A percentile compares a stretch with the other conserved stretches of the same genome.
These are phyloP conservation scores for Aureobasidium sp. DNA, from an alignment of 2,329 filamentous ascomycete species.

Conservation along the genomic window DNA sequence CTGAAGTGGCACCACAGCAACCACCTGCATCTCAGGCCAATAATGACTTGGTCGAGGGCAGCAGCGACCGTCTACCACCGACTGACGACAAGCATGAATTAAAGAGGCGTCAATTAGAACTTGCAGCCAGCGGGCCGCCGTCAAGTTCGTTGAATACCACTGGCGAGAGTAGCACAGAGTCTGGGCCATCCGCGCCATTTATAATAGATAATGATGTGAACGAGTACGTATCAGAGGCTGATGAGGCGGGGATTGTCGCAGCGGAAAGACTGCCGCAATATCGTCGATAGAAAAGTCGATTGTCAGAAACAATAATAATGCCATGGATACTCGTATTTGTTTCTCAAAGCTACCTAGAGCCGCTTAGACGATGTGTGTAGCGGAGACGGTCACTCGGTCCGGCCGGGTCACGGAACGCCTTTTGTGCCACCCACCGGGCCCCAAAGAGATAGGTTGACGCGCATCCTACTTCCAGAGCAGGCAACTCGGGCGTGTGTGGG, in stretches of 20 bases:
- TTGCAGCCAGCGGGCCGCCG: constrained; percentile 37
- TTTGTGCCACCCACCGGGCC: no score
- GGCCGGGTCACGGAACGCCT: neutral
- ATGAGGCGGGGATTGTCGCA: neutral
- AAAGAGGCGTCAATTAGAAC: constrained; percentile 43
- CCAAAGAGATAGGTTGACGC: no score
- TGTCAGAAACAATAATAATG: neutral
- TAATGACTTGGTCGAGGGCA: neutral
- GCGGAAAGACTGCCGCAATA: constrained; percentile 15
- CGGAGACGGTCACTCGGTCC: neutral
- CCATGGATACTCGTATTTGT: neutral
- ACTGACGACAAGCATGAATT: constrained; percentile 75
- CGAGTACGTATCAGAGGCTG: neutral
- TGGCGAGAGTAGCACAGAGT: neutral
- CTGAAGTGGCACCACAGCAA: neutral
- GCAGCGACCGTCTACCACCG: constrained; percentile 17
- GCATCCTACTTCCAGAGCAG: no score
- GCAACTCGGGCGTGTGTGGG: no score
- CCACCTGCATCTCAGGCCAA: neutral
- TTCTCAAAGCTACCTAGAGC: neutral
- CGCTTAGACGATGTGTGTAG: neutral
- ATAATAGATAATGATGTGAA: constrained; percentile 12
- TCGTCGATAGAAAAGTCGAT: neutral
- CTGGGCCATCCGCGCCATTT: constrained; percentile 9
- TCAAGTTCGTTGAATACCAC: neutral